Base-by-base conservation (phyloP, 1,139 yeast genomes). In the Candida sp. region DNA sequence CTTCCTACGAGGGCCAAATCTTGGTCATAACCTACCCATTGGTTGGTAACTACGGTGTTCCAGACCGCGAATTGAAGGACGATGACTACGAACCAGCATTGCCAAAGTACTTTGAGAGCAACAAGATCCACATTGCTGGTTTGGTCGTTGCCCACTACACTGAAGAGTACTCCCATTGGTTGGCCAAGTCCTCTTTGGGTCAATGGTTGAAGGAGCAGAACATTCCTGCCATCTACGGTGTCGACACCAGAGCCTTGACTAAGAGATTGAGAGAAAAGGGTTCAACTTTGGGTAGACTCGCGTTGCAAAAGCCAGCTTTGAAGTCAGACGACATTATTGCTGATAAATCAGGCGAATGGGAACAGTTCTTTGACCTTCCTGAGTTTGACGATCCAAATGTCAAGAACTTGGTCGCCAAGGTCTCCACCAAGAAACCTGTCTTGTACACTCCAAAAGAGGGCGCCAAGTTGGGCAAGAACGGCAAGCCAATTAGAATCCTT, bases 31-130 rank as follows among this genome's bases (percentile, higher is more conserved):
- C 99, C 53, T 93, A 86, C 71, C 99, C 99, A 28, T 80, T 96
- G 64, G 96, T 94, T 49, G 99, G 99, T 70, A 96, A 96, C 79
- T 96, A 96, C 71, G 99, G 99, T 84, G 99, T 94, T 51, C 99
- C 99, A 56, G 96, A 92, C 70, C 86, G 96, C 61, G 76, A 83
- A 50, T 77, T 84, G 63, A 76, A 75, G 72, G 98, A 93, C 66
- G 78, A 75, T 49, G 96, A 88, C 51, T 75, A 85, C 56, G 84
- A 88, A 52, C 85, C 89, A 46, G 81, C 83, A 49, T 73, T 96
- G 58, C 98, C 99, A 66, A 88, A 86, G 69, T 90, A 93, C 75
- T 94, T 96, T 66, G 99, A 96, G 77, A 90, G 97, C 54, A 84
- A 78, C 70, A 84, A 83, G 65, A 94, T 96, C 66, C 99, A 96